Evolutionary conservation across 352 stramenopile species (phyloP).

Genomic region (Peronospora destructor): DNA sequence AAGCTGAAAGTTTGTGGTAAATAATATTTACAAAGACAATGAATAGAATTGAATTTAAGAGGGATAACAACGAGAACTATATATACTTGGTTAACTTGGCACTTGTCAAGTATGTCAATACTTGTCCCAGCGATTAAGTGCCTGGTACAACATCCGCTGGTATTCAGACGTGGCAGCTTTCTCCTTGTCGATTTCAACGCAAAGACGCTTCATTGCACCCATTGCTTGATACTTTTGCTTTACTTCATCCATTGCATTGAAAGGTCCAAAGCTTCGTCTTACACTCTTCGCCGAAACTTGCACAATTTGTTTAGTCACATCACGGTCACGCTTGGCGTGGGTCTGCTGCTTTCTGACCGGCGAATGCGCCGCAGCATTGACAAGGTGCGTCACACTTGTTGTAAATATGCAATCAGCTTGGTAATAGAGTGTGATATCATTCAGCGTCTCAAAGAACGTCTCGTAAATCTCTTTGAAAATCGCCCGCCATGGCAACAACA

Average conservation of each 20-base stretch:
- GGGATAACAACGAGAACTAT: no score
- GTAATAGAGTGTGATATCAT: slow-evolving; percentile 43
- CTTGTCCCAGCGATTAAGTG: slow-evolving; percentile 42
- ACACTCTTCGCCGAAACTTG: slow-evolving; percentile 32
- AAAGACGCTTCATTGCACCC: slow-evolving; percentile 38
- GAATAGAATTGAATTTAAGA: no score
- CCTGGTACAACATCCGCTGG: slow-evolving; percentile 53
- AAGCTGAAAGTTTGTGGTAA: neutral
- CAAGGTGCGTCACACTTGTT: slow-evolving; percentile 8
- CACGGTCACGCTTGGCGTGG: slow-evolving; percentile 5
- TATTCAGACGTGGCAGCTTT: slow-evolving; percentile 38
- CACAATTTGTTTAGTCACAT: slow-evolving; percentile 12
- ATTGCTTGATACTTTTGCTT: slow-evolving; percentile 23
- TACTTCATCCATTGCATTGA: slow-evolving; percentile 12
- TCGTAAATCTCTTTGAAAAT: slow-evolving; percentile 57
- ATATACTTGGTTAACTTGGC: no score
- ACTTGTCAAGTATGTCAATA: no score
- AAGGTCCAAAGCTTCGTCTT: slow-evolving; percentile 33
- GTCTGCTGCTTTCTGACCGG: slow-evolving; percentile 1
- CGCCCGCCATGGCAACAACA: slow-evolving; percentile 42
- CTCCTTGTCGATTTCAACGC: slow-evolving; percentile 50
- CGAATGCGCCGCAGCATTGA: slow-evolving; percentile 10
- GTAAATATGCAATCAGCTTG: slow-evolving; percentile 23
- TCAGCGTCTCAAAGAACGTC: slow-evolving; percentile 53
- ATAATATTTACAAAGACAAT: neutral